These are phyloP conservation scores for Saccharomyces paradoxus DNA, from an alignment of 805 yeast genomes.

Conservation along the genomic window DNA sequence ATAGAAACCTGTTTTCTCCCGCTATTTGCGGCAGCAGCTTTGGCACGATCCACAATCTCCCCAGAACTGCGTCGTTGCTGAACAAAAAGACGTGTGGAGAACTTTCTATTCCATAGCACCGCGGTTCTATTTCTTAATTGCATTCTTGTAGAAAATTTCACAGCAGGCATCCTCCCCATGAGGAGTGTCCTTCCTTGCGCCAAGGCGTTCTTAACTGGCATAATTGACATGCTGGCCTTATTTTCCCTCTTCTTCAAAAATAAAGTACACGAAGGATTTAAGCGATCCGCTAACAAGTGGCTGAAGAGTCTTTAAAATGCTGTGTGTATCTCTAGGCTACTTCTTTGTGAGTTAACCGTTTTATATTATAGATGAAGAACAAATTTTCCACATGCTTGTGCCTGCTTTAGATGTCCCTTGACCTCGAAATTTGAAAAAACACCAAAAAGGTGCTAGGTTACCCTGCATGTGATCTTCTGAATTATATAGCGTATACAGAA, in stretches of 20 bases:
- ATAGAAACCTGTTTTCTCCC: constrained; percentile 4
- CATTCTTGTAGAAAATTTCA: constrained; percentile 12
- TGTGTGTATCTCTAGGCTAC: neutral
- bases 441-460: neutral
- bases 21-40: constrained; percentile 1
- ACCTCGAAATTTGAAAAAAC: neutral
- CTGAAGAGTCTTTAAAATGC: neutral
- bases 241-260: neutral
- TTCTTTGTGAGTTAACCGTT: neutral
- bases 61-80: constrained; percentile 3
- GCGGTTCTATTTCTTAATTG: constrained; percentile 24
- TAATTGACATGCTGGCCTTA: constrained; percentile 3
- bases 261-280: neutral
- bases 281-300: neutral
- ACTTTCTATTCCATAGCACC: constrained; percentile 16
- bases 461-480: neutral
- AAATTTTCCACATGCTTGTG: neutral
- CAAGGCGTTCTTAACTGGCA: constrained; percentile 16
- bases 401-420: neutral
- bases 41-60: constrained; percentile 5
- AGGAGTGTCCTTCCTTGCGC: constrained; percentile 14
- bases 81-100: constrained; percentile 10
- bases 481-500: neutral
- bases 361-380: neutral
- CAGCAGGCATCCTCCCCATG: constrained; percentile 11